phyloP scores from a whole-genome alignment of 1,284 basidiomycete genomes.

The Cutaneotrichosporon sp. region DNA sequence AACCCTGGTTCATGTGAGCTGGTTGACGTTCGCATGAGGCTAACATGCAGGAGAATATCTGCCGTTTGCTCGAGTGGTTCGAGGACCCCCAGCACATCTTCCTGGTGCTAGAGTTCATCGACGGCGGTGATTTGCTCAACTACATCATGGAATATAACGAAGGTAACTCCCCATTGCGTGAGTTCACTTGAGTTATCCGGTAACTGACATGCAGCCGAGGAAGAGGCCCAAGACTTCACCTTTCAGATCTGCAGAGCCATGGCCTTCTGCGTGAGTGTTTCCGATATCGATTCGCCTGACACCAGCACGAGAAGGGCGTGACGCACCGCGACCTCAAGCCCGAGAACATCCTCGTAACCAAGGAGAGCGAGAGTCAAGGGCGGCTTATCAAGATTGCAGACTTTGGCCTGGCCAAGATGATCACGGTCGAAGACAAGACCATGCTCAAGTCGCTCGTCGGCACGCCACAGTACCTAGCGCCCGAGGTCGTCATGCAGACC shows the following conservation, averaged over 20 bases:
- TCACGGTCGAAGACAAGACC: conserved; percentile 44
- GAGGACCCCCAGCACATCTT: conserved; percentile 66
- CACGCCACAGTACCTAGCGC: conserved; percentile 53
- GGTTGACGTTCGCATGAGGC: not conserved
- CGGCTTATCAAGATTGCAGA: conserved; percentile 66
- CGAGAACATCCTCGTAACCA: conserved; percentile 56
- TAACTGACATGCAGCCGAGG: conserved; percentile 39
- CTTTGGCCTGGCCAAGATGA: conserved; percentile 85
- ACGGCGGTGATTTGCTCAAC: conserved; percentile 85
- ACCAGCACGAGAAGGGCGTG: conserved; percentile 54
- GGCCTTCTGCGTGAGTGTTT: conserved; percentile 50
- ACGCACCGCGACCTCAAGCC: conserved; percentile 92
- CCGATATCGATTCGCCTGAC: conserved; percentile 11
- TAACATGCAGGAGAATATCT: conserved; percentile 64
- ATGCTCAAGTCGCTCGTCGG: conserved; percentile 54
- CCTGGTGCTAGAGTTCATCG: conserved; percentile 60
- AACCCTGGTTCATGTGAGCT: conserved; percentile 63
- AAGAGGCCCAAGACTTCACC: conserved; percentile 42
- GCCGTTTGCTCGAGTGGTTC: conserved; percentile 74
- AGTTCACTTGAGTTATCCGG: conserved; percentile 38
- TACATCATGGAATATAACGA: conserved; percentile 62
- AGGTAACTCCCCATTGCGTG: conserved; percentile 55
- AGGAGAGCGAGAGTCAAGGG: conserved; percentile 30
- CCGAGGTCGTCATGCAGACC: conserved; percentile 68
- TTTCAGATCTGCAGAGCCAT: conserved; percentile 52